These are phyloP conservation scores for Amoeboaphelidium protococcarum DNA, from an alignment of 371 early-diverging fungal species.

Conservation along the genomic window DNA sequence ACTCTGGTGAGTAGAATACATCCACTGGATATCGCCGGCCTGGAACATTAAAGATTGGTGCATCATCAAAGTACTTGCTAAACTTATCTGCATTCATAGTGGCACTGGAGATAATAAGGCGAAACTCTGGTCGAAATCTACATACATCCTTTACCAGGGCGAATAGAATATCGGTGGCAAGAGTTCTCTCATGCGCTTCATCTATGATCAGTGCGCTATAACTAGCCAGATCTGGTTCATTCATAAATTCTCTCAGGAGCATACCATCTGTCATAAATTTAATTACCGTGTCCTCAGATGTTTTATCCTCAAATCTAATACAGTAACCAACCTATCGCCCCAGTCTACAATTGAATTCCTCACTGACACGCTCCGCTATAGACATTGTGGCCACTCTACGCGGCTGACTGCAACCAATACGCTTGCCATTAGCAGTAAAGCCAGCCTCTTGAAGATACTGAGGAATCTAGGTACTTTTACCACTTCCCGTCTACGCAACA, in stretches of 20 bases:
- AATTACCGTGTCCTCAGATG: conserved; percentile 73
- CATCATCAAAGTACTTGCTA: conserved; percentile 74
- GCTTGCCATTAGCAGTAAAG: conserved; percentile 53
- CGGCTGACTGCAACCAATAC: conserved; percentile 96
- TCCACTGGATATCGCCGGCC: conserved; percentile 82
- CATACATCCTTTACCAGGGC: conserved; percentile 91
- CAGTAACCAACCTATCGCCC: conserved; percentile 89
- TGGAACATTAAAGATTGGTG: conserved; percentile 78
- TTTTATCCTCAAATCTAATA: conserved; percentile 93
- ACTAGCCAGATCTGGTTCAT: conserved; percentile 73
- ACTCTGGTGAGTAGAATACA: conserved; percentile 78
- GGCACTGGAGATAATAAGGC: conserved; percentile 92
- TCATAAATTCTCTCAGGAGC: conserved; percentile 90
- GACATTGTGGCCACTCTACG: conserved; percentile 97
- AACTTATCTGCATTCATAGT: conserved; percentile 95
- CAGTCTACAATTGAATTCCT: conserved; percentile 78
- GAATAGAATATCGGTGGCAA: conserved; percentile 93
- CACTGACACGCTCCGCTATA: conserved; percentile 88
- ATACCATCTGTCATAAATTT: conserved; percentile 99
- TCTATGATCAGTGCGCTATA: conserved; percentile 92
- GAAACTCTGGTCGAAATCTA: conserved; percentile 71
- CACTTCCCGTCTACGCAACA: conserved; percentile 96
- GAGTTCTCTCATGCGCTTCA: conserved; percentile 97
- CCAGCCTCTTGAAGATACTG: conserved; percentile 93
- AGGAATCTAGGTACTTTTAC: conserved; percentile 96